Evolutionary conservation across 2,329 filamentous ascomycete species (phyloP).

Genomic region (Pseudopithomyces chartarum): DNA sequence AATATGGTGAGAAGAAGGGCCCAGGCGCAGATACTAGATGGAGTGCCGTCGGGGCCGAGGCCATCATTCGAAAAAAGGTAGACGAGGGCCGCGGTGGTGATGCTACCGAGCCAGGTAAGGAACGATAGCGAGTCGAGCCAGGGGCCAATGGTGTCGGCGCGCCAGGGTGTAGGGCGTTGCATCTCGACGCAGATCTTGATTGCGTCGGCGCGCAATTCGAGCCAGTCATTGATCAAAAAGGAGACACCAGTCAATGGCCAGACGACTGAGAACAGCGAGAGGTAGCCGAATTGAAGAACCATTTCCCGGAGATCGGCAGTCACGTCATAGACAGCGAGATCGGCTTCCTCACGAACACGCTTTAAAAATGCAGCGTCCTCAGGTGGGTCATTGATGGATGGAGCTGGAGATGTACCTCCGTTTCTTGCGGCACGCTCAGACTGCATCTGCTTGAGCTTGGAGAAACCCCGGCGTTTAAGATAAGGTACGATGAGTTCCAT

Average conservation of each 20-base stretch:
- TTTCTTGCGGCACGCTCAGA: slow-evolving; percentile 62
- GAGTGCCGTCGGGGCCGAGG: slow-evolving; percentile 67
- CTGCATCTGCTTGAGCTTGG: slow-evolving; percentile 79
- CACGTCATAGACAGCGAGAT: slow-evolving; percentile 85
- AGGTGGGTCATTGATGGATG: slow-evolving; percentile 65
- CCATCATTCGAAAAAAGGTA: slow-evolving; percentile 81
- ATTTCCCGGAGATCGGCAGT: slow-evolving; percentile 83
- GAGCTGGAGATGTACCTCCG: slow-evolving; percentile 55
- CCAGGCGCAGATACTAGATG: slow-evolving; percentile 76
- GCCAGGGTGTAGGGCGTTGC: slow-evolving; percentile 85
- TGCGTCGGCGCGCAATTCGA: slow-evolving; percentile 90
- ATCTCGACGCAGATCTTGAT: slow-evolving; percentile 92
- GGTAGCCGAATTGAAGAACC: slow-evolving; percentile 70
- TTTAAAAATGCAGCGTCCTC: slow-evolving; percentile 82
- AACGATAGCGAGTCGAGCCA: slow-evolving; percentile 87
- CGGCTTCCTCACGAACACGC: slow-evolving; percentile 81
- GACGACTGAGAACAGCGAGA: slow-evolving; percentile 87
- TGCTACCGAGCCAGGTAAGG: slow-evolving; percentile 89
- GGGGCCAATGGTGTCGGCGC: slow-evolving; percentile 91
- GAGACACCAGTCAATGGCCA: slow-evolving; percentile 92
- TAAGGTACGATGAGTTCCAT: slow-evolving; percentile 87
- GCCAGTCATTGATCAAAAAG: slow-evolving; percentile 94
- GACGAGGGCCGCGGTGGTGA: slow-evolving; percentile 85
- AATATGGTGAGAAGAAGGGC: slow-evolving; percentile 81
- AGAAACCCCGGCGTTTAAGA: slow-evolving; percentile 76